A percentile compares a stretch with the other conserved stretches of the same genome.
Conservation (phyloP, 208 protist genomes). For the Herpetomonas samuelpessoai region DNA sequence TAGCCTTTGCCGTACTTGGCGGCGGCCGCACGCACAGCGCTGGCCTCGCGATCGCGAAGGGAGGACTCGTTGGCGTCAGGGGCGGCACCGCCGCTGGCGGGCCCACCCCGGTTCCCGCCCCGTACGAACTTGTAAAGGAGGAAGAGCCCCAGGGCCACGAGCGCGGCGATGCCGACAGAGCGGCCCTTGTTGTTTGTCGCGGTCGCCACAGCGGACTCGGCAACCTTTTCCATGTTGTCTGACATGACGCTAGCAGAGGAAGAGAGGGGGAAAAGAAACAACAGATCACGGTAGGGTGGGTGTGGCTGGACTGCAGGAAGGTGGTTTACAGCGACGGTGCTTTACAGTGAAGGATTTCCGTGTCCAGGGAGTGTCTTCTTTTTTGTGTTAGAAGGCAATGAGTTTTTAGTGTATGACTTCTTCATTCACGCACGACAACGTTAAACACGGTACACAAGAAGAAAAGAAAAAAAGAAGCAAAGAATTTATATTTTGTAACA, state of each 20-base stretch:
- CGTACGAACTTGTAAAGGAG: constrained; percentile 14
- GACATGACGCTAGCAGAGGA: no score
- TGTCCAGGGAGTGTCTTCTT: background rate
- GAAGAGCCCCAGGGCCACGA: constrained; percentile 17
- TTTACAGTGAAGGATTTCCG: background rate
- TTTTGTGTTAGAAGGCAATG: background rate
- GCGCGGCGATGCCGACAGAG: constrained; percentile 7
- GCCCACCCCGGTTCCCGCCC: background rate
- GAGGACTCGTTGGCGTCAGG: constrained; percentile 9
- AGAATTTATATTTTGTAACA: no score
- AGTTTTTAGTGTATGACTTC: background rate
- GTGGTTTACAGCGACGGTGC: no score
- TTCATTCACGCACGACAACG: background rate
- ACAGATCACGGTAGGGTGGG: no score
- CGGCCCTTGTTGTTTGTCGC: background rate
- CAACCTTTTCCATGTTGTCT: background rate
- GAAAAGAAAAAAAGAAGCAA: background rate
- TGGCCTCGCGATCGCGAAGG: constrained; percentile 10
- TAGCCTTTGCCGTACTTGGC: constrained; percentile 23
- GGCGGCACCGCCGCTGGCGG: background rate
- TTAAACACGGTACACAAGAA: background rate
- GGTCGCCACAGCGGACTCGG: constrained; percentile 1
- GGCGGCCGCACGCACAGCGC: constrained; percentile 15
- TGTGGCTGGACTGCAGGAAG: no score
- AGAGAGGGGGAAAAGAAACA: no score